Evolutionary conservation across 2,329 filamentous ascomycete genomes (phyloP), one percentile per base, ranked within the genome.

Genomic region (Colletotrichum cuscutae): DNA sequence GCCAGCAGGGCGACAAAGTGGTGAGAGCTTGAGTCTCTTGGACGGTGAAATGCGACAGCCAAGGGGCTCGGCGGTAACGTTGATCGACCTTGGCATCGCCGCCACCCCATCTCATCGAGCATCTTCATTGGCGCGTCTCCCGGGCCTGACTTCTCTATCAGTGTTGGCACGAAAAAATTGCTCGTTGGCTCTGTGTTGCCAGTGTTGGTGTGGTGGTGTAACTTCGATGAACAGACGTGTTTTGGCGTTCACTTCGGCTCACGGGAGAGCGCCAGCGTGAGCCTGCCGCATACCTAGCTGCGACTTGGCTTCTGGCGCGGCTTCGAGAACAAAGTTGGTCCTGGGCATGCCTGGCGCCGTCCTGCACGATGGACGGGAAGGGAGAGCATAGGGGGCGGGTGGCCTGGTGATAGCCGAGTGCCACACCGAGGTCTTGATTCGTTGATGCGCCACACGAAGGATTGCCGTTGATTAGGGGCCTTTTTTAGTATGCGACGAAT

Each of bases 71-170:
- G 65, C 65, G 46, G 49, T 32, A 68, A 69, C 72, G 60, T 67
- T 74, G 73, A 73, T 73, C 73, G 65, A 73, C 46, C 73, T 74
- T 74, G 65, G 73, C 73, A 74, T 64, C 42, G 57, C 15, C 65
- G 73, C 70, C 73, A 65, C 62, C 42, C 28, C n/a, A 32, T 30
- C 12, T 30, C 19, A 22, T 37, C 60, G 32, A 24, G 46, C 22
- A 56, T 28, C 13, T 30, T 61, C 19, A 73, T 73, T 73, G 66
- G 71, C 49, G 66, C 66, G 60, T 62, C 32, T 28, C 12, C n/a
- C 71, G 71, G 71, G 1, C 66, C n/a, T 56, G 19, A 52, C 53
- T 70, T 26, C 71, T 73, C 32, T 30, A 70, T 65, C 54, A 28
- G 71, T 73, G 60, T 32, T 72, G 70, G 66, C 54, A 57, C 42